These are phyloP conservation scores for Salix brachista DNA, from an alignment of 345 rosid species.

Conservation along the genomic window DNA sequence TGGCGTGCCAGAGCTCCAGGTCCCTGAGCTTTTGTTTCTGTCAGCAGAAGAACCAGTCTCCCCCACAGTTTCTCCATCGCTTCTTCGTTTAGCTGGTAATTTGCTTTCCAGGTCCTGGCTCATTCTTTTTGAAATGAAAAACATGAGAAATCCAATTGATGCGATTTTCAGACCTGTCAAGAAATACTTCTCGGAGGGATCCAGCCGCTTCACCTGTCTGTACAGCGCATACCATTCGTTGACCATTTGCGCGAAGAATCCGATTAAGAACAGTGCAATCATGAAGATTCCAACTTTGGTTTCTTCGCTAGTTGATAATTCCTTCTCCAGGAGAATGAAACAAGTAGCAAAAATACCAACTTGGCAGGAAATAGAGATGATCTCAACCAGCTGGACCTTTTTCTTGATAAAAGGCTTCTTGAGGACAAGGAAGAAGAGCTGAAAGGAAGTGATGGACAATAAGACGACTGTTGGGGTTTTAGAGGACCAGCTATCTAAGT, in stretches of 20 bases:
- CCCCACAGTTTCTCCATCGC: conserved; percentile 24
- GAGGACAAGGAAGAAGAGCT: conserved; percentile 76
- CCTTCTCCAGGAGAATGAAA: conserved; percentile 39
- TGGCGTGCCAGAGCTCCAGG: conserved; percentile 55
- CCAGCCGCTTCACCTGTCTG: conserved; percentile 57
- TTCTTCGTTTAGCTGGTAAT: conserved; percentile 32
- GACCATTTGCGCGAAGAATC: conserved; percentile 51
- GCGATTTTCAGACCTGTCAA: conserved; percentile 56
- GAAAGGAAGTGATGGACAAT: conserved; percentile 65
- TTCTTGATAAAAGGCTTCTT: conserved; percentile 96
- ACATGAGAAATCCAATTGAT: conserved; percentile 52
- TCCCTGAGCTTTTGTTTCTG: conserved; percentile 46
- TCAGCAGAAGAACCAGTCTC: conserved; percentile 39
- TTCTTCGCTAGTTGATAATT: conserved; percentile 36
- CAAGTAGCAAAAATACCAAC: conserved; percentile 54
- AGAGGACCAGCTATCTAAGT: conserved; percentile 38
- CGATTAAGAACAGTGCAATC: conserved; percentile 61
- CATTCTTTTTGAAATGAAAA: conserved; percentile 48
- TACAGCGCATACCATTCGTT: conserved; percentile 75
- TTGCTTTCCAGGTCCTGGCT: conserved; percentile 38
- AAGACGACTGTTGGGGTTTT: conserved; percentile 48
- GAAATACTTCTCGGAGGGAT: conserved; percentile 44
- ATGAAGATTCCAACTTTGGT: conserved; percentile 57
- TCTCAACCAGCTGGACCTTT: conserved; percentile 82
- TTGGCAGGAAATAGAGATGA: conserved; percentile 57